Evolutionary conservation across 2,329 filamentous ascomycete species (phyloP).

Genomic region (Thelonectria olida): DNA sequence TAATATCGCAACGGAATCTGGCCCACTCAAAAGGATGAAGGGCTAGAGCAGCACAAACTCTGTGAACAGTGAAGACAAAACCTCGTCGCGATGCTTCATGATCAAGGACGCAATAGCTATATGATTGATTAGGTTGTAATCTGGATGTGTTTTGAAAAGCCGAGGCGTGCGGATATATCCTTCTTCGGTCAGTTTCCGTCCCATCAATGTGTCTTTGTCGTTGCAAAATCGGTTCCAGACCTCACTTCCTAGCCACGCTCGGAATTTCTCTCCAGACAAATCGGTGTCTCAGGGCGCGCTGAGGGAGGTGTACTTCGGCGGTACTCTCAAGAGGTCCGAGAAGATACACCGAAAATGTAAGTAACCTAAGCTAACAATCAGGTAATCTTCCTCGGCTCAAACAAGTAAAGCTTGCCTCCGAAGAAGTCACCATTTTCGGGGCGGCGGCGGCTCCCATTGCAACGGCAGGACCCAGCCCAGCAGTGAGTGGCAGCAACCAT

Average conservation of each 20-base stretch:
- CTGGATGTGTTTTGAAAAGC: not conserved
- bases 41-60: too few species aligned
- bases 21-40: too few species aligned
- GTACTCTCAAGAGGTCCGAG: conserved; percentile 11
- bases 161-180: not conserved
- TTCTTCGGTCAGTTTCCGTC: not conserved
- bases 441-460: conserved; percentile 6
- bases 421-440: not conserved
- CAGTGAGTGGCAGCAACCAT: not conserved
- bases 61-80: too few species aligned
- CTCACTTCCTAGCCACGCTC: not conserved
- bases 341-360: not conserved
- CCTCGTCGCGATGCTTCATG: too few species aligned
- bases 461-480: not conserved
- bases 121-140: too few species aligned
- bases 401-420: not conserved
- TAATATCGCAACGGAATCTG: too few species aligned
- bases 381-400: conserved; percentile 5
- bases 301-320: not conserved
- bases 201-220: not conserved
- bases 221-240: not conserved
- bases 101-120: too few species aligned
- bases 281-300: not conserved
- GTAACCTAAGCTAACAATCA: not conserved
- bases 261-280: not conserved